Evolutionary conservation across 83 land plant genomes (phyloP), one percentile per base, ranked within the genome.

Genomic region (Picea mariana): DNA sequence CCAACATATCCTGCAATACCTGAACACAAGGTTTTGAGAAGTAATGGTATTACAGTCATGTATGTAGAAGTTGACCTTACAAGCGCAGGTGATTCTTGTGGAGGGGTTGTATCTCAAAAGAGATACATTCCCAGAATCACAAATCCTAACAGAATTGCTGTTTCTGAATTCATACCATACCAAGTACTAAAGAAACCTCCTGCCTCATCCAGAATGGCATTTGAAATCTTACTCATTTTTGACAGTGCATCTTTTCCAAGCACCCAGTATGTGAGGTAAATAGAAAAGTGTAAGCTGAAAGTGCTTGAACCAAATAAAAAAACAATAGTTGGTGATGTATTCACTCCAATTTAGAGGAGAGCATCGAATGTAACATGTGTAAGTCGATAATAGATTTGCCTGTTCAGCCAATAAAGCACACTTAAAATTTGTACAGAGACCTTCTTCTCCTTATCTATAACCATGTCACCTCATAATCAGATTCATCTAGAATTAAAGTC

Each of bases 231-330:
- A 49, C 81, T 86, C 99, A 98, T 98, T 84, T 98, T 97, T 27
- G 95, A 97, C 72, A 97, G 98, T 23, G 97, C 99, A 84, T 98
- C 99, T 88, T 98, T 98, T 67, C 92, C 89, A 77, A 98, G 98
- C 9, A 95, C 99, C 98, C 98, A 95, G 59, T 88, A 87, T 42
- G 95, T 87, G 64, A 98, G 96, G 85, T 94, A 95, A 21, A 94
- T 24, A 68, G 98, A 87, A 67, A 92, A 87, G 62, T 91, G 72
- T 87, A 98, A 90, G 90, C 95, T 94, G 78, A 90, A 62, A 12
- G 94, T 89, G 84, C 99, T 94, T 42, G 90, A 42, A 16, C 86
- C 52, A 31, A 95, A 91, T 11, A 95, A 92, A 86, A 95, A 91
- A 42, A 93, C 86, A 60, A 95, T 93, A 44, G 93, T 84, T 24